phyloP scores from a whole-genome alignment of 306 rosid genomes.

The Purshia tridentata region DNA sequence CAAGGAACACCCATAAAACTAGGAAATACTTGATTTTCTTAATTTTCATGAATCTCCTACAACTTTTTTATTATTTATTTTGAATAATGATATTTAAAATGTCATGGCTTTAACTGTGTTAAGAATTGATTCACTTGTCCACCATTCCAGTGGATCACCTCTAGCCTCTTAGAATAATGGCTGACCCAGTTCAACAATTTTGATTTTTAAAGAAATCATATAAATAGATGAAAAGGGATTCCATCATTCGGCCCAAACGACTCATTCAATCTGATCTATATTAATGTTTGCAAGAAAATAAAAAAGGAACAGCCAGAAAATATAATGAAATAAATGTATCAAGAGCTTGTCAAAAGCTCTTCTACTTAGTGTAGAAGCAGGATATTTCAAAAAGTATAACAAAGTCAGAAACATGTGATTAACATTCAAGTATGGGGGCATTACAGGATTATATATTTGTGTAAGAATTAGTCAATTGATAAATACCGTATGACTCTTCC shows the following conservation, averaged over 20 bases:
- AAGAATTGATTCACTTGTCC: background rate
- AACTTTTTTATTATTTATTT: background rate
- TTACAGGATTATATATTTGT: background rate
- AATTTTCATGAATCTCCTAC: background rate
- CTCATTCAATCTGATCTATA: background rate
- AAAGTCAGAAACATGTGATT: background rate
- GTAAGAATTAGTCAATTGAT: background rate
- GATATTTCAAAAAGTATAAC: background rate
- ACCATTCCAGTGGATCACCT: background rate
- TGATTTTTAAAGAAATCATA: background rate
- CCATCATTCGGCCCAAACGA: background rate
- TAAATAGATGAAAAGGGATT: background rate
- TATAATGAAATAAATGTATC: background rate
- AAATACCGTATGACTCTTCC: constrained; percentile 82
- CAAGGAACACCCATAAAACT: background rate
- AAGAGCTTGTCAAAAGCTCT: background rate
- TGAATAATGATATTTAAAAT: background rate
- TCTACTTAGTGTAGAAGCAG: background rate
- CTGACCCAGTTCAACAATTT: constrained; percentile 1
- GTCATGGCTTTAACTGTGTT: background rate
- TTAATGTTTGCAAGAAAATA: background rate
- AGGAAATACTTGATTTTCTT: background rate
- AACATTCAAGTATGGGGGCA: background rate
- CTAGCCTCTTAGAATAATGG: background rate
- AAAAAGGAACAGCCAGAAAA: background rate